phyloP scores from a whole-genome alignment of 2,329 filamentous ascomycete genomes.

The Venturia pyrina region DNA sequence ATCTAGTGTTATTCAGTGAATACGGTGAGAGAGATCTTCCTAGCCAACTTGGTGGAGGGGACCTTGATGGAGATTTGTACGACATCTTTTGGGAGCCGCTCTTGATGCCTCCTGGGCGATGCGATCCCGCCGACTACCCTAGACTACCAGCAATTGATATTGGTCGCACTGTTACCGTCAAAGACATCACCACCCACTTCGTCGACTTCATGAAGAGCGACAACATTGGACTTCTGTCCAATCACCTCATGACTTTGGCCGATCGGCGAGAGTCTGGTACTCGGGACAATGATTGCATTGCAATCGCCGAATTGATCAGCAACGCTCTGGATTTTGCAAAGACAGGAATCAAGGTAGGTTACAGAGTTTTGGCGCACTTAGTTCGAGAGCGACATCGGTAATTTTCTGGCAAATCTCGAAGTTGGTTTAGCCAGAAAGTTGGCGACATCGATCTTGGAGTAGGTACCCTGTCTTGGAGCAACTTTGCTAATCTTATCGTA shows the following conservation, averaged over 20 bases:
- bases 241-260: constrained; percentile 52
- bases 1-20: constrained; percentile 71
- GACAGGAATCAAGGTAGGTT: constrained; percentile 49
- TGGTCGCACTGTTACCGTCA: constrained; percentile 44
- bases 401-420: not conserved
- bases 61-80: constrained; percentile 76
- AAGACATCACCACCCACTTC: constrained; percentile 73
- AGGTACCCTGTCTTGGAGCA: not conserved
- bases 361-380: not conserved
- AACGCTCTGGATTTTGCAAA: constrained; percentile 63
- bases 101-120: constrained; percentile 31
- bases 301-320: constrained; percentile 55
- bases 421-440: not conserved
- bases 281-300: constrained; percentile 38
- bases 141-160: constrained; percentile 48
- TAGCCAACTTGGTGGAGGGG: constrained; percentile 69
- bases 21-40: constrained; percentile 63
- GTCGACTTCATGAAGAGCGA: constrained; percentile 65
- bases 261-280: constrained; percentile 48
- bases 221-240: constrained; percentile 56
- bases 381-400: not conserved
- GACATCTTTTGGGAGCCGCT: constrained; percentile 63
- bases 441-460: constrained; percentile 17
- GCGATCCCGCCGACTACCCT: constrained; percentile 59
- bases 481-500: constrained; percentile 8